phyloP scores from a whole-genome alignment of 768 basidiomycete species.

The Postia placenta region DNA sequence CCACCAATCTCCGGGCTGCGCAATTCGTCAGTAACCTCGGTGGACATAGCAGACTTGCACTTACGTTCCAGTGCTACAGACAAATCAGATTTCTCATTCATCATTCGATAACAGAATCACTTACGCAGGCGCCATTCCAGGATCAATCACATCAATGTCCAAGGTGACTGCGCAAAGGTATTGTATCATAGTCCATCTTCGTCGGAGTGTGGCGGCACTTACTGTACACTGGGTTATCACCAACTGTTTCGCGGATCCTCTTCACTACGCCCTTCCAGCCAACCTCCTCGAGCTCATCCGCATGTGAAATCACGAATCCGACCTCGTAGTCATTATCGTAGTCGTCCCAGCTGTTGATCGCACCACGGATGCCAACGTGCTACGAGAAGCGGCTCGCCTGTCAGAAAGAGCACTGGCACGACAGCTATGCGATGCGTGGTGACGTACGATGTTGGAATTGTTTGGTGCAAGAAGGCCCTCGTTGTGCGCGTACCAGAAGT shows the following conservation, averaged over 20 bases:
- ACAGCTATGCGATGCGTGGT: background rate
- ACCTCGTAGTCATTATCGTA: conserved; percentile 25
- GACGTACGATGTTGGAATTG: conserved; percentile 25
- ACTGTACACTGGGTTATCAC: conserved; percentile 28
- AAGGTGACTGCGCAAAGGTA: conserved; percentile 12
- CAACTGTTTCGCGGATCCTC: conserved; percentile 26
- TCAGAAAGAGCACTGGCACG: background rate
- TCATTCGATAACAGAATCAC: background rate
- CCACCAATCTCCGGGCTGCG: conserved; percentile 28
- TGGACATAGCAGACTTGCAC: conserved; percentile 2
- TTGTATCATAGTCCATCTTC: background rate
- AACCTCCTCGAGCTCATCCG: conserved; percentile 28
- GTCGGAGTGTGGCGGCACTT: no score
- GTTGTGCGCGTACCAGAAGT: conserved; percentile 28
- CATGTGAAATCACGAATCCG: conserved; percentile 27
- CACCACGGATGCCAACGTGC: conserved; percentile 27
- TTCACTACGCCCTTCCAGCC: conserved; percentile 27
- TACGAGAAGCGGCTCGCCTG: background rate
- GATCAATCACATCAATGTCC: conserved; percentile 18
- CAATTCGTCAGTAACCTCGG: background rate
- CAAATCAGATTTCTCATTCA: background rate
- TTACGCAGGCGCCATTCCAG: conserved; percentile 17
- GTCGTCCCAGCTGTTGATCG: conserved; percentile 22
- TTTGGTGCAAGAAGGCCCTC: conserved; percentile 27
- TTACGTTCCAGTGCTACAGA: conserved; percentile 22